Conservation (phyloP, 352 stramenopile species). For the Phytophthora tubulina region DNA sequence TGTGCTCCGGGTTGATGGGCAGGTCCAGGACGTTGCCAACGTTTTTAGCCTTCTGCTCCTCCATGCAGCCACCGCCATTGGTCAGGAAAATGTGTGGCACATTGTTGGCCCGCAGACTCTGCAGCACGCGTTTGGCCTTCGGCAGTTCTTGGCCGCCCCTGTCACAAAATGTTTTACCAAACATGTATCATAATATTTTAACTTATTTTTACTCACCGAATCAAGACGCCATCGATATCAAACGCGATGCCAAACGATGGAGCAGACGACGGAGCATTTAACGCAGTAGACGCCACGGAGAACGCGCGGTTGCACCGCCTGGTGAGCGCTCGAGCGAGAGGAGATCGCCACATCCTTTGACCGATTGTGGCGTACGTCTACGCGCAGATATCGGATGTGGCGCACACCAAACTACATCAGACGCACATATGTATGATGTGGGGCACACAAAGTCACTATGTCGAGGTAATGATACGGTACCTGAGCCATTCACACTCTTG, state of each 20-base stretch:
- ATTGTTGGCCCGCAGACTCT: conserved; percentile 62
- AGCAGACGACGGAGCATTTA: not conserved
- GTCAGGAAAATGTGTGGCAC: conserved; percentile 93
- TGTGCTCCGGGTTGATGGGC: conserved; percentile 73
- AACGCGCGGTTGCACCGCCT: conserved; percentile 18
- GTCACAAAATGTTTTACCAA: not conserved
- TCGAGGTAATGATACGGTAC: not conserved
- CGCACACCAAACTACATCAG: no score
- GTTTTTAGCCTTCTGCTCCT: conserved; percentile 84
- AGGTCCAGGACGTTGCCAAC: conserved; percentile 71
- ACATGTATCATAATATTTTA: conserved; percentile 3
- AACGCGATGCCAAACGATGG: conserved; percentile 88
- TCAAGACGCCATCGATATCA: conserved; percentile 93
- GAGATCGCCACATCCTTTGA: conserved; percentile 33
- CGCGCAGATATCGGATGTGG: no score
- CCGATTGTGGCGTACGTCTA: conserved; percentile 4
- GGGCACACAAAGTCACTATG: conserved; percentile 26
- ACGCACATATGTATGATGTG: conserved; percentile 1
- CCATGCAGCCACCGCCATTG: conserved; percentile 90
- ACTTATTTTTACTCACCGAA: conserved; percentile 56
- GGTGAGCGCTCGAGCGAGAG: conserved; percentile 12
- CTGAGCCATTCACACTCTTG: conserved; percentile 2
- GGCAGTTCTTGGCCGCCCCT: conserved; percentile 81
- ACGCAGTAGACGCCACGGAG: conserved; percentile 7
- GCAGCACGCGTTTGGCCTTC: conserved; percentile 70